phyloP scores from a whole-genome alignment of 345 rosid genomes.

The Viola odorata region DNA sequence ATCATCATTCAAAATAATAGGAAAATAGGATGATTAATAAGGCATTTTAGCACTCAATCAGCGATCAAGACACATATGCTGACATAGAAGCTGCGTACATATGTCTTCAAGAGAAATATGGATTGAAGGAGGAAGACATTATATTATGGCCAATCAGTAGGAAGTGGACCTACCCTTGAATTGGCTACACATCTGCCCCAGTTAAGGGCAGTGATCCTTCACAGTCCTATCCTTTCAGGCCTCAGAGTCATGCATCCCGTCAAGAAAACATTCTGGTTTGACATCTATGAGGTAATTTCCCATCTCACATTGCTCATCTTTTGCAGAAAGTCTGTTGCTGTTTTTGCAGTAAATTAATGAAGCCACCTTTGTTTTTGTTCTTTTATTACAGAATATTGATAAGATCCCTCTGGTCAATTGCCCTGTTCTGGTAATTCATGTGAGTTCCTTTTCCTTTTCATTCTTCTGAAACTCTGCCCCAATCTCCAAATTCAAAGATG shows the following conservation, averaged over 20 bases:
- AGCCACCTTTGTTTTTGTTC: neutral
- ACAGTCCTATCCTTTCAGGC: slow-evolving; percentile 81
- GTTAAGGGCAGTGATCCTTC: slow-evolving; percentile 72
- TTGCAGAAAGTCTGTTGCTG: slow-evolving; percentile 4
- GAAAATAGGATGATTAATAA: no score
- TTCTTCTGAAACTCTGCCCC: neutral
- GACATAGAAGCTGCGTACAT: slow-evolving; percentile 77
- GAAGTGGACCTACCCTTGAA: slow-evolving; percentile 87
- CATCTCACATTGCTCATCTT: neutral
- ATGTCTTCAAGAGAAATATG: slow-evolving; percentile 59
- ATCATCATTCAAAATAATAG: no score
- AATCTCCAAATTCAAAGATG: no score
- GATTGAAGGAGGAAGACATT: slow-evolving; percentile 62
- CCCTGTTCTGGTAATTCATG: slow-evolving; percentile 93
- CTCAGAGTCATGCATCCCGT: slow-evolving; percentile 82
- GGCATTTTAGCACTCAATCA: no score
- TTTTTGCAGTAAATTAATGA: slow-evolving; percentile 21
- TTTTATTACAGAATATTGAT: slow-evolving; percentile 59
- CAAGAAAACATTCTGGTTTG: slow-evolving; percentile 71
- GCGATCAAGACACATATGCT: slow-evolving; percentile 85
- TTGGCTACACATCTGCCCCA: slow-evolving; percentile 55
- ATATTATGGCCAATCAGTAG: slow-evolving; percentile 81
- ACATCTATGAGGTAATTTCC: slow-evolving; percentile 66
- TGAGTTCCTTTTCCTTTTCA: slow-evolving; percentile 24
- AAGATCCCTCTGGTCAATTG: slow-evolving; percentile 65